These are phyloP conservation scores for Tetraselmis striata DNA, from an alignment of 139 green algal genomes.

Conservation along the genomic window DNA sequence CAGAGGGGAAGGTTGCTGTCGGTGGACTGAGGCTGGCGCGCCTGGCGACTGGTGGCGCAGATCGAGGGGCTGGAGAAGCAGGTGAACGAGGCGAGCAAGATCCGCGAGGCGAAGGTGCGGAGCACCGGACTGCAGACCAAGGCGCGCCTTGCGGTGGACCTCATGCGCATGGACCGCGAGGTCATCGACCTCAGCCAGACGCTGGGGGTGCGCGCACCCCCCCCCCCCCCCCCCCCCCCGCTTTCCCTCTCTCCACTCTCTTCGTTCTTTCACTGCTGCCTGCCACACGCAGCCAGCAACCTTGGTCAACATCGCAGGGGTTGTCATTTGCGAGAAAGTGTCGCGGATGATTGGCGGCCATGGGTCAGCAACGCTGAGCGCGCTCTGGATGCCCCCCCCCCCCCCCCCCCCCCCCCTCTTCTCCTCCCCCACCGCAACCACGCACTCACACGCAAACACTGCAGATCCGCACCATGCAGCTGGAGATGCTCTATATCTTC, in stretches of 20 bases:
- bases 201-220: constrained; percentile 36
- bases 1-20: constrained; percentile 27
- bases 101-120: constrained; percentile 63
- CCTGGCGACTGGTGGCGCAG: too few relatives aligned
- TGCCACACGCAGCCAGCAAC: too few relatives aligned
- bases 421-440: too few relatives aligned
- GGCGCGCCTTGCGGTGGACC: constrained; percentile 61
- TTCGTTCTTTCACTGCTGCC: too few relatives aligned
- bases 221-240: too few relatives aligned
- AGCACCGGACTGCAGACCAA: constrained; percentile 47
- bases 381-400: neutral
- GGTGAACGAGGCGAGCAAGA: constrained; percentile 80
- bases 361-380: too few relatives aligned
- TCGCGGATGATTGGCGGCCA: neutral
- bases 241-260: too few relatives aligned
- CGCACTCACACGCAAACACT: too few relatives aligned
- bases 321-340: constrained; percentile 26
- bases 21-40: constrained; percentile 37
- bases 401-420: neutral
- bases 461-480: constrained; percentile 70
- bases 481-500: constrained; percentile 90
- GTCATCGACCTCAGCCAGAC: constrained; percentile 45
- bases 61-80: constrained; percentile 69
- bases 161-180: constrained; percentile 69
- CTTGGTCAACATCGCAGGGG: too few relatives aligned